Percentiles rank a stretch among this genome's conserved stretches.
Evolutionary conservation across 805 yeast genomes (phyloP).

Genomic region (Myxozyma lipomycoides): DNA sequence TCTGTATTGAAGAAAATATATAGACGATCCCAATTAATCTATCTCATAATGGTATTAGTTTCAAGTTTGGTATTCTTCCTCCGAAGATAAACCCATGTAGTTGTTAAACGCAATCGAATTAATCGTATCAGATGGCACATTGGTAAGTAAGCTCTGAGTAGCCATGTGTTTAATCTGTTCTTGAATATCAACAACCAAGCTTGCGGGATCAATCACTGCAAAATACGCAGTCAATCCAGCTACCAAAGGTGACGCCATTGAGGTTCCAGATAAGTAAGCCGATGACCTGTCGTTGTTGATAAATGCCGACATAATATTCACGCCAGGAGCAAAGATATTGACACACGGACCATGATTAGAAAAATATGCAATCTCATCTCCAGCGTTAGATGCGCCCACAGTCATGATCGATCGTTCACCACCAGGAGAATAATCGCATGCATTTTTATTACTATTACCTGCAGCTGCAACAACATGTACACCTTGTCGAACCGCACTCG

Average conservation of each 20-base stretch:
- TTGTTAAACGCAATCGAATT: constrained; percentile 8
- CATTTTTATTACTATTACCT: constrained; percentile 81
- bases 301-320: constrained; percentile 64
- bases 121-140: neutral
- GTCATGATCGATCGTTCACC: constrained; percentile 81
- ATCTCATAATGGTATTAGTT: neutral
- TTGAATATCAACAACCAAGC: constrained; percentile 32
- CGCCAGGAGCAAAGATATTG: constrained; percentile 46
- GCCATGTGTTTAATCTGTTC: constrained; percentile 7
- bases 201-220: constrained; percentile 4
- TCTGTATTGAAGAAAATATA: neutral
- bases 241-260: constrained; percentile 97
- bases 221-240: constrained; percentile 81
- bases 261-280: constrained; percentile 56
- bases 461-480: constrained; percentile 93
- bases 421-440: constrained; percentile 91
- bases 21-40: no score
- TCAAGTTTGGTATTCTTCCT: neutral
- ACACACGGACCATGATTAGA: constrained; percentile 26
- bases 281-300: constrained; percentile 27
- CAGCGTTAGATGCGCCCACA: constrained; percentile 17
- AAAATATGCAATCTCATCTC: constrained; percentile 15
- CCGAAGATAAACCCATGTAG: neutral
- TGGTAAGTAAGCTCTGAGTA: neutral
- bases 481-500: constrained; percentile 85